phyloP scores from a whole-genome alignment of 2,329 filamentous ascomycete species.

The Cryphonectria parasitica region DNA sequence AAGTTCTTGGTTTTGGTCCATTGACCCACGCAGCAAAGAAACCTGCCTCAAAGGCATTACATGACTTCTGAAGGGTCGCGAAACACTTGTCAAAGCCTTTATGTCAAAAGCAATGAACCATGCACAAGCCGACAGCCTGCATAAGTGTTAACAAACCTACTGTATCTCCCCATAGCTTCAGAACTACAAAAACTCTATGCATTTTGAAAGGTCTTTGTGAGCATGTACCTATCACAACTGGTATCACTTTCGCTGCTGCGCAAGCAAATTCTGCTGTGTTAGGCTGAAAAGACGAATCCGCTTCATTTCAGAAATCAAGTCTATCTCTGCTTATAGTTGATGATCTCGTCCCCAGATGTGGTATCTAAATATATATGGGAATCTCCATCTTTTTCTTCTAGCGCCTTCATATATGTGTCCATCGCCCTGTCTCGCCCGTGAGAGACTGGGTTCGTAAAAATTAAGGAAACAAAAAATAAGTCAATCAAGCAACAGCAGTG shows the following conservation, averaged over 20 bases:
- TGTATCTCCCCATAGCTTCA: background rate
- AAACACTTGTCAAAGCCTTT: background rate
- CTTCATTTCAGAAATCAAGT: background rate
- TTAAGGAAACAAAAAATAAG: background rate
- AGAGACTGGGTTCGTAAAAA: no score
- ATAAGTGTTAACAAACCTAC: background rate
- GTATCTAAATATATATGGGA: conserved; percentile 19
- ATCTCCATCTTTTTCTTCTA: background rate
- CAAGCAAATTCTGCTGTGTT: background rate
- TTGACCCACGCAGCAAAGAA: background rate
- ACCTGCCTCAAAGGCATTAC: background rate
- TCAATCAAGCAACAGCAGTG: conserved; percentile 21
- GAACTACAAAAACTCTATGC: background rate
- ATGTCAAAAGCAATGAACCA: background rate
- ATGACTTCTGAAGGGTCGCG: background rate
- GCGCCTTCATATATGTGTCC: background rate
- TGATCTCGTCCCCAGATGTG: conserved; percentile 3
- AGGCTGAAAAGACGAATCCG: background rate
- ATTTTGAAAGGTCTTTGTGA: background rate
- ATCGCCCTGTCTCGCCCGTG: no score
- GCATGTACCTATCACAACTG: no score
- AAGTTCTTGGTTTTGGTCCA: background rate
- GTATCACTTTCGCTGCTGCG: no score
- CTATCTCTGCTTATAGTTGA: conserved; percentile 4
- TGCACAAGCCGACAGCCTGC: background rate